Evolutionary conservation across 2,329 filamentous ascomycete genomes (phyloP), one percentile per base, ranked within the genome.

Genomic region (Penicillium sp.): DNA sequence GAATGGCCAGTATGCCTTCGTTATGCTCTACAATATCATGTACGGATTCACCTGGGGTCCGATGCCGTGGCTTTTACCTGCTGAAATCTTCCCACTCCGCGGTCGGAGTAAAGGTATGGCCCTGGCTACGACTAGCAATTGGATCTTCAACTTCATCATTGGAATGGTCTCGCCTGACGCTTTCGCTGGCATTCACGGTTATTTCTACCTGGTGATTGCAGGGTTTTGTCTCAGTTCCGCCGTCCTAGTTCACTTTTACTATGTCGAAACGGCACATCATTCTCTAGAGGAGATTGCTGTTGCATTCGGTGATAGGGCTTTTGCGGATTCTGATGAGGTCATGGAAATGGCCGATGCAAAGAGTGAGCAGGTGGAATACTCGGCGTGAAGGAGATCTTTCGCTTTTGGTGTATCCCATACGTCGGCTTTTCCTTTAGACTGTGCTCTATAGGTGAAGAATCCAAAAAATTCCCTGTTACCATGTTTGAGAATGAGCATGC

Each of bases 121-220:
- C 10, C 59, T 75, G 11, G 69, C 73, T 10, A 76, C 73, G 0
- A 72, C 65, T 10, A 69, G 65, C 38, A 84, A 84, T 67, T 84
- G 82, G 82, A 5, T 55, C 5, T 58, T 58, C 47, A 55, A 55
- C 50, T 75, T 74, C 60, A 60, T 65, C 43, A 64, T 65, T 19
- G 63, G 63, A 4, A 77, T 77, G 74, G 72, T 74, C 5, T 74
- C 75, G 0, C 74, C 76, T 0, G 73, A 75, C 48, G 74, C 75
- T 12, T 77, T 78, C 53, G 65, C 69, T 3, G 71, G 73, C 0
- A 77, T 78, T 17, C 65, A 69, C n/a, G 74, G 74, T 4, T 77
- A 76, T 59, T 77, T 73, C 55, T 77, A 77, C 54, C 55, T 77
- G 1, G 62, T 77, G 28, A 77, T 78, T 50, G 75, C 72, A 5